A percentile compares a stretch with the other conserved stretches of the same genome.
phyloP scores from a whole-genome alignment of 1,139 yeast species.

The Schwanniomyces etchellsii region DNA sequence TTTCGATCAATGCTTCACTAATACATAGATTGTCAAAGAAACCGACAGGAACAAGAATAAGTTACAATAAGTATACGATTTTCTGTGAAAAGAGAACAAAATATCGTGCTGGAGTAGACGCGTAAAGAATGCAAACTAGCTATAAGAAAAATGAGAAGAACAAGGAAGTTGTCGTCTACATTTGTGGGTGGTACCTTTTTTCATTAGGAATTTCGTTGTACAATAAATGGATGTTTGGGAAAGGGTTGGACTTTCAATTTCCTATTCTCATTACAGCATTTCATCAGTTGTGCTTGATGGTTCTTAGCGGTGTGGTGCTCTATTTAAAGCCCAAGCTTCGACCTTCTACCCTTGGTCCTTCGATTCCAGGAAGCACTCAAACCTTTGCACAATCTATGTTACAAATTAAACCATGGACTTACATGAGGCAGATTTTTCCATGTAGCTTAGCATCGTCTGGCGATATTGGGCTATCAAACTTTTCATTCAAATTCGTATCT shows the following conservation, averaged over 20 bases:
- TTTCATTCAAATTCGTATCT: slow-evolving; percentile 72
- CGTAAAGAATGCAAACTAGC: neutral
- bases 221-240: slow-evolving; percentile 96
- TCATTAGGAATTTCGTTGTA: slow-evolving; percentile 79
- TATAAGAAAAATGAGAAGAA: neutral
- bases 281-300: slow-evolving; percentile 72
- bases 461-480: slow-evolving; percentile 90
- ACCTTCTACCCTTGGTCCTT: slow-evolving; percentile 21
- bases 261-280: slow-evolving; percentile 81
- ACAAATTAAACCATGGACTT: slow-evolving; percentile 19
- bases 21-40: no score
- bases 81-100: neutral
- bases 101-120: no score
- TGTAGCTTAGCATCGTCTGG: slow-evolving; percentile 88
- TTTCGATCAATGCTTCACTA: no score
- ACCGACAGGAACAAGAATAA: no score
- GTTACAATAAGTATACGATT: no score
- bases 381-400: slow-evolving; percentile 12
- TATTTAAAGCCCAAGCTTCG: slow-evolving; percentile 43
- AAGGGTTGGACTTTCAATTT: slow-evolving; percentile 65
- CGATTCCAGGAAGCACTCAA: slow-evolving; percentile 1
- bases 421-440: slow-evolving; percentile 59
- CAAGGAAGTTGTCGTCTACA: slow-evolving; percentile 16
- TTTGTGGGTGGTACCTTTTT: slow-evolving; percentile 48
- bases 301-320: slow-evolving; percentile 40